Conservation (phyloP, 352 stramenopile genomes). For the Phytophthora pseudosyringae region DNA sequence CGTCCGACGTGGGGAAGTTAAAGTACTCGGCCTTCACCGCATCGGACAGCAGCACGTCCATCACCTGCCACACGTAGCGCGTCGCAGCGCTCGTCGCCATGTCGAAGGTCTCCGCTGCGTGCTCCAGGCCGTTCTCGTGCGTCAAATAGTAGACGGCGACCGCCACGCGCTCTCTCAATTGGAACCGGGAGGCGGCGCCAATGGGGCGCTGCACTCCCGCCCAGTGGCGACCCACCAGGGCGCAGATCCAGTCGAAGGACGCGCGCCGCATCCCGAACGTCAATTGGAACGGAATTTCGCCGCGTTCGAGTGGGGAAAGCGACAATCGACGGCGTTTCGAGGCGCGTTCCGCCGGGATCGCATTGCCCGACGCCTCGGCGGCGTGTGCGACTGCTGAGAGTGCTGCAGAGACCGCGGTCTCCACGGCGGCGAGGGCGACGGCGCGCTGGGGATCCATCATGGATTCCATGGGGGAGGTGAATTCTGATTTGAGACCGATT, state of each 20-base stretch:
- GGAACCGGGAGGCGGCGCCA: not conserved
- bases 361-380: not conserved
- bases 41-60: conserved; percentile 26
- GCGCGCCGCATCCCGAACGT: conserved; percentile 10
- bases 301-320: conserved; percentile 7
- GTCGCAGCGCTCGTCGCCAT: conserved; percentile 10
- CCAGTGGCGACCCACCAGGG: conserved; percentile 16
- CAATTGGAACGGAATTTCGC: conserved; percentile 10
- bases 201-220: conserved; percentile 3
- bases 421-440: conserved; percentile 16
- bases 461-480: too few species aligned
- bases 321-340: conserved; percentile 22
- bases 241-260: conserved; percentile 31
- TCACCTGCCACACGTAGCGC: conserved; percentile 31
- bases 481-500: conserved; percentile 14
- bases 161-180: conserved; percentile 17
- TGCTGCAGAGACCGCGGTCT: conserved; percentile 16
- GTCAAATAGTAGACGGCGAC: conserved; percentile 27
- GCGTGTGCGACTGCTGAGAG: conserved; percentile 17
- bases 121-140: conserved; percentile 4
- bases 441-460: conserved; percentile 8
- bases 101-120: conserved; percentile 5
- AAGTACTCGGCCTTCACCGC: conserved; percentile 26
- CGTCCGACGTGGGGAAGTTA: conserved; percentile 10
- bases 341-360: not conserved